Base-by-base conservation (phyloP, 2,329 filamentous ascomycete species). In the Botrytis tulipae region DNA sequence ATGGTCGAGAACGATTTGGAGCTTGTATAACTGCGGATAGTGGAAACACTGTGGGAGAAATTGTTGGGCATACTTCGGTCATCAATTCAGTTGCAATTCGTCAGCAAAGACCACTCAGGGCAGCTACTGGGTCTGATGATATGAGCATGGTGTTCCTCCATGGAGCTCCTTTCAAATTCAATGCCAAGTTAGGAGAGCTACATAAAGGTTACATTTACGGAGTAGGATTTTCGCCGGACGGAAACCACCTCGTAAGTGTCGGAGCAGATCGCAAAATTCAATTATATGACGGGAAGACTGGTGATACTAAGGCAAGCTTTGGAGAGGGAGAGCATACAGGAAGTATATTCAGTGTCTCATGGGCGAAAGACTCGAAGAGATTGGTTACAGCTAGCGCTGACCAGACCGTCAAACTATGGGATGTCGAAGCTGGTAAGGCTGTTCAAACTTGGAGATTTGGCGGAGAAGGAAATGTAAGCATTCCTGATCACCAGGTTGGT, bases 281-380 rank as follows among this genome's bases (percentile, higher is more conserved):
- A 86, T 85, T 99, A 16, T 99, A 98, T 81, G 94, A 99, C 81
- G 96, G 95, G 75, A 97, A 97, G 87, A 97, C 94, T 25, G 96
- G 96, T 44, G 94, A 97, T 81, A 87, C 92, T 1, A 93, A 90
- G 62, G 67, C 59, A 74, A 87, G 93, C 78, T 91, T 99, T 78
- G 92, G 92, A 16, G 91, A 95, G 77, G 91, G 90, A n/a, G 91
- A 90, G 77, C 96, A 99, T 82, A 95, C 91, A 9, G 96, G 96
- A 66, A 97, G 94, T 81, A 96, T 99, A 74, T 97, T 98, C 80
- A 91, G 92, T 35, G 90, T 98, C 8, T 94, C 93, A 29, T 99
- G 96, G 96, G 89, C 93, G 1, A 89, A 90, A 75, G 94, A 98
- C 81, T 94, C 94, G 40, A 94, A 91, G 80, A 90, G 89, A 78